Conservation (phyloP, 2,329 filamentous ascomycete genomes). For the Thelonectria olida region DNA sequence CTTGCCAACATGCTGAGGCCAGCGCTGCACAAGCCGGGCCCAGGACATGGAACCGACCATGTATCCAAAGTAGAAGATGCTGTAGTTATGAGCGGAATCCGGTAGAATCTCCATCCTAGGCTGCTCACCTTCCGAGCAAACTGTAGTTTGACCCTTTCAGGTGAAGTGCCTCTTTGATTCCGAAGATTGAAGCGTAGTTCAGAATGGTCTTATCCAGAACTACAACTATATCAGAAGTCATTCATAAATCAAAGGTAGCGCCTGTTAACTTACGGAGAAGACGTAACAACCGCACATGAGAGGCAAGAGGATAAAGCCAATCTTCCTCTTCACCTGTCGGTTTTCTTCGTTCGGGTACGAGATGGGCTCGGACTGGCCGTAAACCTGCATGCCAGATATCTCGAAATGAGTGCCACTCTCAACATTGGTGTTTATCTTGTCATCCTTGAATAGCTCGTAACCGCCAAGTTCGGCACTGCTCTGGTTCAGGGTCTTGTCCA, state of each 20-base stretch:
- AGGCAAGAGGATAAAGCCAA: constrained; percentile 10
- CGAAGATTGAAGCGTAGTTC: constrained; percentile 15
- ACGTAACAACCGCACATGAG: constrained; percentile 13
- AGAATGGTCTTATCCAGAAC: constrained; percentile 16
- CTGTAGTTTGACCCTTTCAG: constrained; percentile 13
- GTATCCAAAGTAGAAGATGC: constrained; percentile 15
- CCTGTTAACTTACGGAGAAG: not conserved
- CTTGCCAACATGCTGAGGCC: constrained; percentile 12
- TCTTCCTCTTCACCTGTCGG: constrained; percentile 8
- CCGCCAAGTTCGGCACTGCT: not conserved
- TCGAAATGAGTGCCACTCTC: not conserved
- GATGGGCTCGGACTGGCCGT: constrained; percentile 3
- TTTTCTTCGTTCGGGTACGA: not conserved
- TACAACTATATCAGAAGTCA: not conserved
- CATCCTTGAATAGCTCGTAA: not conserved
- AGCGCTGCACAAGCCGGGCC: constrained; percentile 8
- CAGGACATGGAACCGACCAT: constrained; percentile 13
- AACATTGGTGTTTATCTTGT: not conserved
- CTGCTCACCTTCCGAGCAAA: constrained; percentile 20
- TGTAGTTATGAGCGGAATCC: no score
- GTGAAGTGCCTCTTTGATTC: constrained; percentile 12
- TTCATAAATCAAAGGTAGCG: not conserved
- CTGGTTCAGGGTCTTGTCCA: not conserved
- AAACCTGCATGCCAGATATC: not conserved
- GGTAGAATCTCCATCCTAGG: no score